Evolutionary conservation across 257 asterid species (phyloP).

Genomic region (Jaltomata sinuosa): DNA sequence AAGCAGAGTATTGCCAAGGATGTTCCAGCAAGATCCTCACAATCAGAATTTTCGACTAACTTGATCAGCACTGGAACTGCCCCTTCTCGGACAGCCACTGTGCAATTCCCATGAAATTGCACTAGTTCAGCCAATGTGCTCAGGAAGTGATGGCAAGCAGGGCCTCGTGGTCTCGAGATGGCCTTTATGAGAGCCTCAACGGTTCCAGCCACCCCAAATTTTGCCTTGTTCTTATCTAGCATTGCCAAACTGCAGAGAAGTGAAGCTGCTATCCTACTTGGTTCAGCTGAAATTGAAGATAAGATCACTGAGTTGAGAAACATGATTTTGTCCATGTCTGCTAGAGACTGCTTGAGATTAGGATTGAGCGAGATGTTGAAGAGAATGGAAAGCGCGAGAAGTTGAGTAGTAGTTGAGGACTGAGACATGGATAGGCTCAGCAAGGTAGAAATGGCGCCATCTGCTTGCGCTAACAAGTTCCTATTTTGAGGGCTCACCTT

Average conservation of each 20-base stretch:
- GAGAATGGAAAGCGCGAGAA: slow-evolving; percentile 50
- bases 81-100: slow-evolving; percentile 54
- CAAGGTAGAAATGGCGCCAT: slow-evolving; percentile 44
- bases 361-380: slow-evolving; percentile 73
- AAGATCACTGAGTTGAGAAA: slow-evolving; percentile 34
- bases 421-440: slow-evolving; percentile 31
- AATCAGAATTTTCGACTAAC: slow-evolving; percentile 25
- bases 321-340: slow-evolving; percentile 38
- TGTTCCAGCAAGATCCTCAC: slow-evolving; percentile 59
- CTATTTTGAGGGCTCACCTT: slow-evolving; percentile 68
- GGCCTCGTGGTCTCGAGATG: slow-evolving; percentile 24
- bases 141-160: slow-evolving; percentile 59
- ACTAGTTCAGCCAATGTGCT: slow-evolving; percentile 68
- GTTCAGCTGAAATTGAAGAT: slow-evolving; percentile 19
- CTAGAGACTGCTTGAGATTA: slow-evolving; percentile 46
- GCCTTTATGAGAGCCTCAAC: slow-evolving; percentile 43
- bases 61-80: slow-evolving; percentile 45
- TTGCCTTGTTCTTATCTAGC: slow-evolving; percentile 73
- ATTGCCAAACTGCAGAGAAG: slow-evolving; percentile 76
- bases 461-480: slow-evolving; percentile 41
- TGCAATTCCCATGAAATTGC: slow-evolving; percentile 84
- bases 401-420: slow-evolving; percentile 11
- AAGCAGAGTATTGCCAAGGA: slow-evolving; percentile 42
- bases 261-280: slow-evolving; percentile 51
- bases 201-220: slow-evolving; percentile 67